phyloP scores from a whole-genome alignment of 306 rosid species.

The Rosa multiflora region DNA sequence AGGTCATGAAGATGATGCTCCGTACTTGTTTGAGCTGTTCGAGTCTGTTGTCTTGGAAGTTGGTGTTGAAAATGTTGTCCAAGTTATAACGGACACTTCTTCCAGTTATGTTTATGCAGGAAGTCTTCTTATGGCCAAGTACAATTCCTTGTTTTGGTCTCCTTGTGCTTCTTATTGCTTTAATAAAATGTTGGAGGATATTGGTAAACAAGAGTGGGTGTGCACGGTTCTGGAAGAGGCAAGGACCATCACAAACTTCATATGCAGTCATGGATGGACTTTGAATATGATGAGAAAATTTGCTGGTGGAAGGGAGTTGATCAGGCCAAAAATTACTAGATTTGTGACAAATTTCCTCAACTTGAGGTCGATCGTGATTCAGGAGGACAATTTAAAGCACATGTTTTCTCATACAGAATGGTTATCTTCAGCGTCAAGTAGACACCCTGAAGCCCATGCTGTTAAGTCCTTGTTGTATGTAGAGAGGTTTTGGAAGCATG shows the following conservation, averaged over 20 bases:
- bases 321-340: slow-evolving; percentile 56
- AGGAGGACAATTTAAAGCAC: slow-evolving; percentile 59
- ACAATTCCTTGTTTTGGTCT: slow-evolving; percentile 75
- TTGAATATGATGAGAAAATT: slow-evolving; percentile 58
- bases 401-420: slow-evolving; percentile 66
- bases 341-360: slow-evolving; percentile 58
- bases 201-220: slow-evolving; percentile 63
- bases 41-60: slow-evolving; percentile 59
- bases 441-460: slow-evolving; percentile 48
- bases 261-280: slow-evolving; percentile 54
- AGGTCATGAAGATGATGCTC: slow-evolving; percentile 51
- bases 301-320: slow-evolving; percentile 54
- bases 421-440: slow-evolving; percentile 54
- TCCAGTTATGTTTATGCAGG: slow-evolving; percentile 56
- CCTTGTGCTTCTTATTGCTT: slow-evolving; percentile 66
- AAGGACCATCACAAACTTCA: slow-evolving; percentile 47
- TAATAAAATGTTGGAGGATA: slow-evolving; percentile 65
- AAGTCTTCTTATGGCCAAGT: slow-evolving; percentile 57
- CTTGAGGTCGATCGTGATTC: slow-evolving; percentile 59
- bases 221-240: slow-evolving; percentile 58
- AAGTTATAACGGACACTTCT: slow-evolving; percentile 60
- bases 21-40: slow-evolving; percentile 52
- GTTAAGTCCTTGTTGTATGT: slow-evolving; percentile 41
- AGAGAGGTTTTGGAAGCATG: slow-evolving; percentile 68
- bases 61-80: slow-evolving; percentile 74